Percentiles rank a stretch among this genome's conserved stretches.
phyloP scores from a whole-genome alignment of 2,329 filamentous ascomycete genomes.

The Talaromyces sp. region DNA sequence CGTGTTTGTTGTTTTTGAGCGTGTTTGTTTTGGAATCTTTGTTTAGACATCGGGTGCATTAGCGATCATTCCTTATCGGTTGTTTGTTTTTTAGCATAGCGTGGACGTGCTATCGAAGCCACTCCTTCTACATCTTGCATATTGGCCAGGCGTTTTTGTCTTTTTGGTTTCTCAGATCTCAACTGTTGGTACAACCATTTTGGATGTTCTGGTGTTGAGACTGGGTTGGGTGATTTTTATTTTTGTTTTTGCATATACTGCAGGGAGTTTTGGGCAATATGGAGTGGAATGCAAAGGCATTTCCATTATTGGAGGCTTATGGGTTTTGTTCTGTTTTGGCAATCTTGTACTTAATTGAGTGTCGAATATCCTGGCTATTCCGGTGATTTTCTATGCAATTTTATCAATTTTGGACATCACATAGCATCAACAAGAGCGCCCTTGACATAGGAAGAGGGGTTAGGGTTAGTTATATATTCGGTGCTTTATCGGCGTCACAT shows the following conservation, averaged over 20 bases:
- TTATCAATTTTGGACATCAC: neutral
- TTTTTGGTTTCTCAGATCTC: neutral
- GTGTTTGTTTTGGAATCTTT: slow-evolving; percentile 12
- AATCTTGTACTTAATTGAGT: slow-evolving; percentile 7
- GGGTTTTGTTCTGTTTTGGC: neutral
- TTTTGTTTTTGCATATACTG: neutral
- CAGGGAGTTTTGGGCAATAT: slow-evolving; percentile 7
- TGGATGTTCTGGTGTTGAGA: slow-evolving; percentile 7
- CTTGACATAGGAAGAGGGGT: too few relatives aligned
- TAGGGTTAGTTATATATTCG: too few relatives aligned
- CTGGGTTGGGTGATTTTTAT: slow-evolving; percentile 34
- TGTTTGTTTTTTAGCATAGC: slow-evolving; percentile 14
- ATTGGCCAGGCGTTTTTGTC: slow-evolving; percentile 13
- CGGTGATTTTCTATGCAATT: neutral
- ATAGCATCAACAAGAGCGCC: too few relatives aligned
- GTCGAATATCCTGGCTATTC: slow-evolving; percentile 2
- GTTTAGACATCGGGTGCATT: slow-evolving; percentile 17
- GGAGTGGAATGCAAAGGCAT: slow-evolving; percentile 1
- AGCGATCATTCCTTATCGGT: slow-evolving; percentile 16
- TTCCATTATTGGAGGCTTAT: neutral
- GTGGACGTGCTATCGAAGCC: slow-evolving; percentile 18
- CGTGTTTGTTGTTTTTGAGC: slow-evolving; percentile 7
- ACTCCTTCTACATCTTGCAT: slow-evolving; percentile 17
- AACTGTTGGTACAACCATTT: neutral
- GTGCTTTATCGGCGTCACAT: slow-evolving; percentile 6